A percentile compares a stretch with the other conserved stretches of the same genome.
Evolutionary conservation across 164 flowering plant genomes (phyloP).

Genomic region (Platanus orientalis): DNA sequence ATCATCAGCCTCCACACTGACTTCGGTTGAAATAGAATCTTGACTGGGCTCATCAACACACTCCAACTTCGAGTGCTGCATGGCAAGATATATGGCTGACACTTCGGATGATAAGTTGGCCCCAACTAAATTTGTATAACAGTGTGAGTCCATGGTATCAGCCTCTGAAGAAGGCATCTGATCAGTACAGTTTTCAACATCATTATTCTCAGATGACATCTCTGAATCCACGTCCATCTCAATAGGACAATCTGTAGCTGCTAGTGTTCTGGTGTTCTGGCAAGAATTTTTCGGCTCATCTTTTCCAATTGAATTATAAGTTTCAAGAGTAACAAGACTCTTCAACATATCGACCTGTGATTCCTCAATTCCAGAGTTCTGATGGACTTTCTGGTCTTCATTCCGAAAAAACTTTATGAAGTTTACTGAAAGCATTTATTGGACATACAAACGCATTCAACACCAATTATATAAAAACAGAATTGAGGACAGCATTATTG

Average conservation of each 20-base stretch:
- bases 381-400: slow-evolving; percentile 27
- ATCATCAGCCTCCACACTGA: slow-evolving; percentile 56
- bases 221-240: slow-evolving; percentile 26
- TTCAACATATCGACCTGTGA: slow-evolving; percentile 19
- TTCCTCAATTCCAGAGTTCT: slow-evolving; percentile 20
- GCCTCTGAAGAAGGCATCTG: slow-evolving; percentile 17
- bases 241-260: slow-evolving; percentile 13
- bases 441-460: not conserved
- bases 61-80: slow-evolving; percentile 80
- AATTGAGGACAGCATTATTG: not conserved
- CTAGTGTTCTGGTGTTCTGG: slow-evolving; percentile 6
- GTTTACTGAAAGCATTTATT: slow-evolving; percentile 25
- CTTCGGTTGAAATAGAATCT: slow-evolving; percentile 50
- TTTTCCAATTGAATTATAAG: slow-evolving; percentile 9
- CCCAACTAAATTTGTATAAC: slow-evolving; percentile 33
- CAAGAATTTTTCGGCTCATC: slow-evolving; percentile 11
- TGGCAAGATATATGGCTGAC: slow-evolving; percentile 78
- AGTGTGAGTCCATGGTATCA: slow-evolving; percentile 14
- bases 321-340: slow-evolving; percentile 13
- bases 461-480: not conserved
- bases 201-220: slow-evolving; percentile 14
- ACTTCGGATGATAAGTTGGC: slow-evolving; percentile 57
- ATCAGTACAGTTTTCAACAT: slow-evolving; percentile 11
- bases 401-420: slow-evolving; percentile 31
- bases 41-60: slow-evolving; percentile 73